Evolutionary conservation across 495 filamentous ascomycete species (phyloP).

Genomic region (Sordaria brevicollis): DNA sequence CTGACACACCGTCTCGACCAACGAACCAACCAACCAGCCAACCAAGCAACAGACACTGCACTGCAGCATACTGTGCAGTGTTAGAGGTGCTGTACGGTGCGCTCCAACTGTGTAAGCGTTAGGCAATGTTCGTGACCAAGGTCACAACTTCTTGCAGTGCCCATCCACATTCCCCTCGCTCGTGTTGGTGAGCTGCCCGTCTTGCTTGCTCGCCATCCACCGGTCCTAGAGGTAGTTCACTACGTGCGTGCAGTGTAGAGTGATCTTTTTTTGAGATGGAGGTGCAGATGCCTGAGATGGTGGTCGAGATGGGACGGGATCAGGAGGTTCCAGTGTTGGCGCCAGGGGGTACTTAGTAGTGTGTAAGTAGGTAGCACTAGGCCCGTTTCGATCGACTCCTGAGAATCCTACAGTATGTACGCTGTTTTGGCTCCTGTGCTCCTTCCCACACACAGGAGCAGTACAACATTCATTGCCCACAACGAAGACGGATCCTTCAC

Average conservation of each 20-base stretch:
- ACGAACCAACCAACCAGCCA: neutral
- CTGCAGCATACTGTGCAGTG: too few relatives aligned
- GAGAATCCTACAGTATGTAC: conserved; percentile 20
- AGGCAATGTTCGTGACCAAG: neutral
- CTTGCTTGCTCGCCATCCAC: neutral
- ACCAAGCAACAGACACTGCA: too few relatives aligned
- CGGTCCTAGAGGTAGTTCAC: neutral
- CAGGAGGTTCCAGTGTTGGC: neutral
- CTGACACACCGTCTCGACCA: too few relatives aligned
- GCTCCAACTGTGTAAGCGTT: neutral
- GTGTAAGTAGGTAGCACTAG: conserved; percentile 13
- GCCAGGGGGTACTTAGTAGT: neutral
- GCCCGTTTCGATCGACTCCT: conserved; percentile 20
- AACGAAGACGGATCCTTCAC: neutral
- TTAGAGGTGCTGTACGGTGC: too few relatives aligned
- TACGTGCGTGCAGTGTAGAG: neutral
- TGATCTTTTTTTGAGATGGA: too few relatives aligned
- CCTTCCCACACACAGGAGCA: neutral
- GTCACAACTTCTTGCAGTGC: neutral
- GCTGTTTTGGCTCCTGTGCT: neutral
- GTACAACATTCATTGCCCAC: neutral
- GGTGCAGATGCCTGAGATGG: too few relatives aligned
- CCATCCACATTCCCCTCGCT: too few relatives aligned
- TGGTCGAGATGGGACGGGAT: too few relatives aligned
- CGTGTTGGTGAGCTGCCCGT: neutral